Evolutionary conservation across 176 grass and related monocot genomes (phyloP).

Genomic region (Melocanna baccifera): DNA sequence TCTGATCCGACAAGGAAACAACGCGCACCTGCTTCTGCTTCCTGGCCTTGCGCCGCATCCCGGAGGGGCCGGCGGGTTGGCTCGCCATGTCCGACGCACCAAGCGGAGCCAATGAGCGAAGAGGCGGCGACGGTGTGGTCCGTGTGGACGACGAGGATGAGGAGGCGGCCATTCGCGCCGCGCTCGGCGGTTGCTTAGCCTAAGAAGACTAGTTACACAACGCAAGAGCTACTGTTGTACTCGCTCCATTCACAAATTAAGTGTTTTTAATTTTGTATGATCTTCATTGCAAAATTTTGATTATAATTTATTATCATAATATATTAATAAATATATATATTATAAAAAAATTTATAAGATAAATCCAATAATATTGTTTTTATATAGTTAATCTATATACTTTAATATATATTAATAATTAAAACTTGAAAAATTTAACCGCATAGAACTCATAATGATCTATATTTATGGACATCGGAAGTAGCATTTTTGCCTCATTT

Average conservation of each 20-base stretch:
- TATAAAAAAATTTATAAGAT: too few relatives aligned
- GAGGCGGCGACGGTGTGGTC: background rate
- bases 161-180: background rate
- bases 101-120: slow-evolving; percentile 33
- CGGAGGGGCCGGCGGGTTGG: background rate
- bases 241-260: too few relatives aligned
- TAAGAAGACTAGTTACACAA: background rate
- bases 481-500: background rate
- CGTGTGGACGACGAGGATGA: slow-evolving; percentile 17
- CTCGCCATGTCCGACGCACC: background rate
- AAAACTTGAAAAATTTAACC: too few relatives aligned
- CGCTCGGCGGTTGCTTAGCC: background rate
- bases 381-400: too few relatives aligned
- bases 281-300: too few relatives aligned
- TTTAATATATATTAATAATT: too few relatives aligned
- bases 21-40: slow-evolving; percentile 53
- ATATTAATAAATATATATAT: too few relatives aligned
- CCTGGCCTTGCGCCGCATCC: slow-evolving; percentile 41
- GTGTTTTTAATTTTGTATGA: too few relatives aligned
- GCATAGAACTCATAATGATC: too few relatives aligned
- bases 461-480: too few relatives aligned
- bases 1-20: background rate
- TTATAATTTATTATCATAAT: too few relatives aligned
- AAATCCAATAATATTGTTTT: too few relatives aligned
- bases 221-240: background rate